Evolutionary conservation across 768 basidiomycete genomes (phyloP).

Genomic region (Boletus huronensis): DNA sequence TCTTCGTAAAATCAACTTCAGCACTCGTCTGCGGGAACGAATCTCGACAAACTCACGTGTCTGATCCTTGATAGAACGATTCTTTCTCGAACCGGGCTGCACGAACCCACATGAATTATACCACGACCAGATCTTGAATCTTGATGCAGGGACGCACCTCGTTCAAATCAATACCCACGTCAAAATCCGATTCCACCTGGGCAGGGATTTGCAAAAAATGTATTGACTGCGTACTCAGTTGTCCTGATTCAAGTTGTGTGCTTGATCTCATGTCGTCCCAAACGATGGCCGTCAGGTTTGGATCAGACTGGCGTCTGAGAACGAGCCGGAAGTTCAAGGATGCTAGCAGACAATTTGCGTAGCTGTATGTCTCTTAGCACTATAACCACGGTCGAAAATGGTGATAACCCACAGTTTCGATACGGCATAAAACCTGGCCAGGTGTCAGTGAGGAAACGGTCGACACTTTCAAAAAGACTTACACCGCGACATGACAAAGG

Average conservation of each 20-base stretch:
- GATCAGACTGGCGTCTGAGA: neutral
- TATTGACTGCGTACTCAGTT: no score
- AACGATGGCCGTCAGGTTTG: neutral
- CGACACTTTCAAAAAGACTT: neutral
- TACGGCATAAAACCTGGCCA: no score
- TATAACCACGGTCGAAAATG: neutral
- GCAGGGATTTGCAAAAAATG: neutral
- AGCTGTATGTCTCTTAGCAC: slow-evolving; percentile 1
- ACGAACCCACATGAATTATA: neutral
- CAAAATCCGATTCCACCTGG: neutral
- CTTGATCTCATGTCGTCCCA: neutral
- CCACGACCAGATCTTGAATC: neutral
- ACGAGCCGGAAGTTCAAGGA: slow-evolving; percentile 8
- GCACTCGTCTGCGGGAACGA: neutral
- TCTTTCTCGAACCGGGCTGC: neutral
- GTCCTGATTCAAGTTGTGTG: neutral
- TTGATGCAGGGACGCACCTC: neutral
- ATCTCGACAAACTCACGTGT: neutral
- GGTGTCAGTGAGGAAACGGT: no score
- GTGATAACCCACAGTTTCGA: no score
- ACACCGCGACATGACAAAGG: slow-evolving; percentile 11
- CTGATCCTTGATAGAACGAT: neutral
- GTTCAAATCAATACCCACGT: neutral
- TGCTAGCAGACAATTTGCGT: slow-evolving; percentile 14
- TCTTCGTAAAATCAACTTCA: neutral